These are phyloP conservation scores for Blakeslea trispora DNA, from an alignment of 371 early-diverging fungal genomes.

Conservation along the genomic window DNA sequence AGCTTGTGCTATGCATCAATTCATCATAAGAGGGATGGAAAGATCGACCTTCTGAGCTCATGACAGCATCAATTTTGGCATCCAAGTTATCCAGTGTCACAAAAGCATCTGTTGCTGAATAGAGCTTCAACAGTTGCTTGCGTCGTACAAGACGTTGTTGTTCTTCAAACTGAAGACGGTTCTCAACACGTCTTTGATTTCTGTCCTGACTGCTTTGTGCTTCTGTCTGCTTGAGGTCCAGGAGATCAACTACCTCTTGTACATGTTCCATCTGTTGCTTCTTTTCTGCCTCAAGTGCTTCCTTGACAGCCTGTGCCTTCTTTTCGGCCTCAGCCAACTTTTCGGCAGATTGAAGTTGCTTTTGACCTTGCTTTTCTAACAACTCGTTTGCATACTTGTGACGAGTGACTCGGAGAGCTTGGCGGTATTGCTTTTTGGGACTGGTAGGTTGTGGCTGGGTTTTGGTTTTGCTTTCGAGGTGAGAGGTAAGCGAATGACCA, in stretches of 20 bases:
- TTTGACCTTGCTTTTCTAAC: slow-evolving; percentile 39
- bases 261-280: slow-evolving; percentile 32
- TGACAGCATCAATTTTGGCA: slow-evolving; percentile 33
- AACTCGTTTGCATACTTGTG: slow-evolving; percentile 48
- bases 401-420: slow-evolving; percentile 38
- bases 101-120: slow-evolving; percentile 34
- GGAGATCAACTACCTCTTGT: slow-evolving; percentile 28
- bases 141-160: slow-evolving; percentile 24
- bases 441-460: slow-evolving; percentile 15
- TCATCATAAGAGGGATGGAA: slow-evolving; percentile 33
- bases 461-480: slow-evolving; percentile 21
- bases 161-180: slow-evolving; percentile 30
- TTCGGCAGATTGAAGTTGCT: slow-evolving; percentile 30
- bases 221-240: slow-evolving; percentile 21
- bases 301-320: not conserved
- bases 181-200: slow-evolving; percentile 24
- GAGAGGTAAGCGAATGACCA: slow-evolving; percentile 38
- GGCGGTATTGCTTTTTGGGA: slow-evolving; percentile 36
- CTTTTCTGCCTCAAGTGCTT: not conserved
- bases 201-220: slow-evolving; percentile 12
- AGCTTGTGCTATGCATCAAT: slow-evolving; percentile 28
- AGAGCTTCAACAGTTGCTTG: slow-evolving; percentile 38
- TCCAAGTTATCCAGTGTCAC: slow-evolving; percentile 53
- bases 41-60: slow-evolving; percentile 25
- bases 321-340: slow-evolving; percentile 19